Base-by-base conservation (phyloP, 768 basidiomycete genomes). In the Hericium rajendrae region DNA sequence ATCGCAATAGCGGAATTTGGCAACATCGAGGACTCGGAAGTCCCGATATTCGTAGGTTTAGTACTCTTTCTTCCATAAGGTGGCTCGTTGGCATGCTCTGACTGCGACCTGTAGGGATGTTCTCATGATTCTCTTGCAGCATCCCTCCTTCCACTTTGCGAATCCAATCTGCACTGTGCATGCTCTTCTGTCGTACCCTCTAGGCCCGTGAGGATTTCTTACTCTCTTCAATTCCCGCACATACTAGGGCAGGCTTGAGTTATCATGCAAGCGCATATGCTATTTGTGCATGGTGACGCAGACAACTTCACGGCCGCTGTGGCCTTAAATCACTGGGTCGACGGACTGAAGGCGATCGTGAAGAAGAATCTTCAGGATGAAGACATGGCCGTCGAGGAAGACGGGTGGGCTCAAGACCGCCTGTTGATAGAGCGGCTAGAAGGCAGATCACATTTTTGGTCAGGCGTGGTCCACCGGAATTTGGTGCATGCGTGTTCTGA, bases 51-150 rank as follows among this genome's bases (percentile, higher is more conserved):
- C 72, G 18, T 18, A 16, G 26, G 18, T 15, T 43, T 1, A 10
- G 26, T 26, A 26, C 26, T 26, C 3, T 58, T 55, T 39, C 20
- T 39, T 18, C 10, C 41, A 6, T 9, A 4, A 26, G 26, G 26
- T 4, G 26, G 3, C 26, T 26, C 26, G 26, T 26, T 26, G 26
- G 26, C 26, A 26, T 26, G 50, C 60, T 61, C 53, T 62, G 28
- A 46, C 52, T 32, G 26, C 52, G 26, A 53, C 39, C n/a, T 28
- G 28, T 51, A 90, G 87, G 88, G 88, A 4, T 92, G 92, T 69
- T 92, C 90, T 11, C 75, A 90, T 75, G 90, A 90, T 1, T 82
- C 86, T 2, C 74, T 93, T 32, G 83, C 88, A 39, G 79, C 80
- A 12, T 86, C 87, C 10, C 70, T 87, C 59, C 81, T 82, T 57